Conservation (phyloP, 495 filamentous ascomycete genomes). For the Tetracladium setigerum region DNA sequence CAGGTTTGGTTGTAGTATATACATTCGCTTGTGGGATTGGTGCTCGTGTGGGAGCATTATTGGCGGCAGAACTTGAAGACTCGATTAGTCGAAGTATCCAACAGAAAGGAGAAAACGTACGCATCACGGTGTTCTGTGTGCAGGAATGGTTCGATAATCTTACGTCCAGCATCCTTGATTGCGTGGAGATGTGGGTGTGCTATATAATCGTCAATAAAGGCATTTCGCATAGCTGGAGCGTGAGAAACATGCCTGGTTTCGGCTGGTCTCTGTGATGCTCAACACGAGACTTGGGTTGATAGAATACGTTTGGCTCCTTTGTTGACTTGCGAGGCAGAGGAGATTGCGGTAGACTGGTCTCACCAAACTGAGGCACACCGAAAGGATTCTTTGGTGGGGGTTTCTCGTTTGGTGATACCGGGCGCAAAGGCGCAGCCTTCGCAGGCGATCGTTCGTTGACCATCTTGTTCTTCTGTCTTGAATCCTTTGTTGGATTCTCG, state of each 20-base stretch:
- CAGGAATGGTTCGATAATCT: slow-evolving; percentile 11
- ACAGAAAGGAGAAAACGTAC: neutral
- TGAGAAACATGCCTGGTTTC: neutral
- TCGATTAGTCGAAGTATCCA: neutral
- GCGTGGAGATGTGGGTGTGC: slow-evolving; percentile 17
- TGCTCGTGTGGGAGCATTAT: slow-evolving; percentile 1
- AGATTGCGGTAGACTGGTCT: slow-evolving; percentile 17
- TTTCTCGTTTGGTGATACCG: slow-evolving; percentile 11
- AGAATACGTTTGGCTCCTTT: slow-evolving; percentile 15
- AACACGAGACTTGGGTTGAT: slow-evolving; percentile 17
- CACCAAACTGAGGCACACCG: slow-evolving; percentile 17
- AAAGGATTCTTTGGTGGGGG: slow-evolving; percentile 4
- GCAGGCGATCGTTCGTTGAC: slow-evolving; percentile 24
- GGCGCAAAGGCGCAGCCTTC: slow-evolving; percentile 12
- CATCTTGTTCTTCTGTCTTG: slow-evolving; percentile 13
- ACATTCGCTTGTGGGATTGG: slow-evolving; percentile 2
- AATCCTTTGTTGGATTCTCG: neutral
- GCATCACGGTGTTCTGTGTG: slow-evolving; percentile 1
- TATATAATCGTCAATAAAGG: neutral
- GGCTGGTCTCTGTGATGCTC: slow-evolving; percentile 16
- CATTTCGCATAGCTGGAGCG: neutral
- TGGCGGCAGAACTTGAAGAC: neutral
- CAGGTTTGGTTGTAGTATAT: slow-evolving; percentile 17
- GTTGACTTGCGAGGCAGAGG: slow-evolving; percentile 10
- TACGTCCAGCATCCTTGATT: slow-evolving; percentile 11